Evolutionary conservation across 805 yeast species (phyloP), one percentile per base, ranked within the genome.

Genomic region (Torulaspora microellipsoides): DNA sequence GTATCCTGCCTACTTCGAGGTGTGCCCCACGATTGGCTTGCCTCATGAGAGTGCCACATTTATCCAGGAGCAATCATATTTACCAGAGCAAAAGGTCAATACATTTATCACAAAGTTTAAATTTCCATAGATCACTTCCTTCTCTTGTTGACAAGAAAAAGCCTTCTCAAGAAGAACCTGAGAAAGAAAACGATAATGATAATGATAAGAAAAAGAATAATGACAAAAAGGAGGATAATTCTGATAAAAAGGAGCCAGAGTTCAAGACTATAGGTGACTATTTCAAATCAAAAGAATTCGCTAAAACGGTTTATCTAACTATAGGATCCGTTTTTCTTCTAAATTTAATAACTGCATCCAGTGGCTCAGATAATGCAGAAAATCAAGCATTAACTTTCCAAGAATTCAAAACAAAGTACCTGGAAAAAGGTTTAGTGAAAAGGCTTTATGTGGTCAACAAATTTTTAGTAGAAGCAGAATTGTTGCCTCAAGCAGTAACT

Each of bases 361-460:
- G 48, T 12, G 38, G 38, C 27, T 51, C 54, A 4, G 64, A 60
- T 15, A 46, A 49, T 29, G 39, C 49, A 13, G 53, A 59, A 4
- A 51, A 54, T 14, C 54, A 61, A 27, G 60, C 60, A 8, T 56
- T 78, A 36, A 74, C 90, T 1, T 83, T 81, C 72, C 95, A 87
- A 67, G 95, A 87, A 58, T 89, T 90, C 72, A 83, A 84, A 62
- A 73, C 82, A n/a, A 78, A 81, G 45, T 82, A 84, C 52, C 69
- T 90, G 27, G 87, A 83, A 49, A 78, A 78, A 52, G 95, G 95
- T 4, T 73, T 81, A 38, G 96, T 90, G 30, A 79, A 82, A 38
- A 79, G 76, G 49, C 71, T 89, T 36, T 73, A 75, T 39, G 95
- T 89, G 38, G 74, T 86, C 27, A 88, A 89, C 66, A 80, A 79